Conservation (phyloP, 116 monocot species). For the Phalaenopsis hybrid region DNA sequence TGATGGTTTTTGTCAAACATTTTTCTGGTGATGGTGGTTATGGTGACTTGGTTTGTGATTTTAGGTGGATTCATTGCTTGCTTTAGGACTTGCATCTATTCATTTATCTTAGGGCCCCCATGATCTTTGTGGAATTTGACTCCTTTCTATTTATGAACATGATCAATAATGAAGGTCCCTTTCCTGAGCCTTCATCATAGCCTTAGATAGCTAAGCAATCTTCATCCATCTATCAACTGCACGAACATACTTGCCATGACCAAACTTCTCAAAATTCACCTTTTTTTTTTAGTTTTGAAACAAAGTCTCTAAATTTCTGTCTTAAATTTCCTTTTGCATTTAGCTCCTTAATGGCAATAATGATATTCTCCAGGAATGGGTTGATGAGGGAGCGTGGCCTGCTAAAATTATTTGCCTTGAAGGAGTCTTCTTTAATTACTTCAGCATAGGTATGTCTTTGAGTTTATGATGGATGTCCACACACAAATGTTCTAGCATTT, state of each 20-base stretch:
- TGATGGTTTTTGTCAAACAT: too few species aligned
- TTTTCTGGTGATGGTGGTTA: too few species aligned
- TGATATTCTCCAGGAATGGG: slow-evolving; percentile 37
- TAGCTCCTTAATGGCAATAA: background rate
- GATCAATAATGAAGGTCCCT: too few species aligned
- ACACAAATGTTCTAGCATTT: background rate
- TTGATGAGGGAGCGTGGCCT: slow-evolving; percentile 33
- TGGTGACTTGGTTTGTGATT: too few species aligned
- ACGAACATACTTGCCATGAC: background rate
- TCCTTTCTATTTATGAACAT: too few species aligned
- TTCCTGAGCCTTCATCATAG: too few species aligned
- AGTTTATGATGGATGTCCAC: background rate
- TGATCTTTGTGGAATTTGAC: too few species aligned
- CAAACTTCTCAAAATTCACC: background rate
- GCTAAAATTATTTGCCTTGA: slow-evolving; percentile 57
- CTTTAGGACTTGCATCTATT: too few species aligned
- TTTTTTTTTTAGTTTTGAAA: background rate
- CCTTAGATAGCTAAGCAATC: too few species aligned
- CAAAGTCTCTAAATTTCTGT: background rate
- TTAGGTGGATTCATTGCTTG: too few species aligned
- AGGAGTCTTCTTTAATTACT: slow-evolving; percentile 94
- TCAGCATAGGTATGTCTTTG: slow-evolving; percentile 71
- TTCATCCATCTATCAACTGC: too few species aligned
- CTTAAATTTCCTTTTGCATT: background rate
- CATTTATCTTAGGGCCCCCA: too few species aligned